These are phyloP conservation scores for Colletotrichum somersetense DNA, from an alignment of 2,329 filamentous ascomycete species.

Conservation along the genomic window DNA sequence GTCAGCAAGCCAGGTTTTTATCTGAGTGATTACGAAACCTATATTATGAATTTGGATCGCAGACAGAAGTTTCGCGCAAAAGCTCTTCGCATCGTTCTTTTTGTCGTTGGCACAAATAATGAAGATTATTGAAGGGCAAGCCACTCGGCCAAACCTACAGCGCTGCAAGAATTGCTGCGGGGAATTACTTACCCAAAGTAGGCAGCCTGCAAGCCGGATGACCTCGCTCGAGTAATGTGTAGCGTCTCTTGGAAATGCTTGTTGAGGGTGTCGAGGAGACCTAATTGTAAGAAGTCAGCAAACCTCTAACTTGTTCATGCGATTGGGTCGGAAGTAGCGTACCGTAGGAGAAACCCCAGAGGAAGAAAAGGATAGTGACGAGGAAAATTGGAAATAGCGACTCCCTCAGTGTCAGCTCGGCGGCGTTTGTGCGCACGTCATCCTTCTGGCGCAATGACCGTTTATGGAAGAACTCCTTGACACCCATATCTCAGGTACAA, in stretches of 20 bases:
- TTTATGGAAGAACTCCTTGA: constrained; percentile 59
- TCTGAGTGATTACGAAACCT: background rate
- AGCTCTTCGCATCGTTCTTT: background rate
- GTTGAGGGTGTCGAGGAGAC: constrained; percentile 52
- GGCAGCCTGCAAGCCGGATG: constrained; percentile 60
- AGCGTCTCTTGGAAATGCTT: constrained; percentile 63
- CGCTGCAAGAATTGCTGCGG: background rate
- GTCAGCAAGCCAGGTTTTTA: background rate
- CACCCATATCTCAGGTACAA: constrained; percentile 52
- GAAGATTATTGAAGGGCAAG: too few relatives aligned
- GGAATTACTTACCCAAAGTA: constrained; percentile 44
- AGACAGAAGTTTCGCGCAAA: too few relatives aligned
- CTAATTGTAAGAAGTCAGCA: constrained; percentile 17
- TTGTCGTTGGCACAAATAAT: background rate
- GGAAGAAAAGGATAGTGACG: constrained; percentile 58
- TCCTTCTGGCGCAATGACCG: constrained; percentile 61
- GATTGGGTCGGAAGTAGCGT: constrained; percentile 41
- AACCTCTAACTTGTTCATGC: background rate
- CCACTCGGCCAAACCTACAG: background rate
- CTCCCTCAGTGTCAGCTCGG: constrained; percentile 73
- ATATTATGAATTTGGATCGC: too few relatives aligned
- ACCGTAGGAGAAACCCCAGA: constrained; percentile 43
- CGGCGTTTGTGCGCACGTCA: constrained; percentile 56
- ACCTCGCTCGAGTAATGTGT: constrained; percentile 56
- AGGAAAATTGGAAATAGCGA: constrained; percentile 76